A percentile compares a stretch with the other conserved stretches of the same genome.
phyloP scores from a whole-genome alignment of 805 yeast genomes.

The Lipomyces spencermartinsiae region DNA sequence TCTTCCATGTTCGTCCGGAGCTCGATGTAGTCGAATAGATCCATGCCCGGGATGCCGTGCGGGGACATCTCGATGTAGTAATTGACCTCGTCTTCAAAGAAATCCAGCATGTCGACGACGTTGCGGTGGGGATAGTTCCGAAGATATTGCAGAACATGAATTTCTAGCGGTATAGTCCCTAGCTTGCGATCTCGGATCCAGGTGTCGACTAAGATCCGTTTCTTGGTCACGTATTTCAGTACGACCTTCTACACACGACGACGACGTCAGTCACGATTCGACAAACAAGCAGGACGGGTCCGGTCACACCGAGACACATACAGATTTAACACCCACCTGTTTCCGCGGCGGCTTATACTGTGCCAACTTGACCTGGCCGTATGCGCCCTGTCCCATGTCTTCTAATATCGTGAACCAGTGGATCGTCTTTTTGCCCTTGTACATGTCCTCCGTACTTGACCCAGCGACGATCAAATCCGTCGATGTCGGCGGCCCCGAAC shows the following conservation, averaged over 20 bases:
- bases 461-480: slow-evolving; percentile 19
- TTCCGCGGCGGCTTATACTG: slow-evolving; percentile 55
- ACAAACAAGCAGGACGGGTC: background rate
- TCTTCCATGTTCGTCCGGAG: slow-evolving; percentile 82
- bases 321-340: slow-evolving; percentile 24
- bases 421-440: slow-evolving; percentile 64
- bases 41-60: slow-evolving; percentile 90
- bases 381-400: slow-evolving; percentile 94
- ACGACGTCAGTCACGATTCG: slow-evolving; percentile 46
- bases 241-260: slow-evolving; percentile 64
- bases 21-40: slow-evolving; percentile 90
- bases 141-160: slow-evolving; percentile 86
- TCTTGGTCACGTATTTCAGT: slow-evolving; percentile 88
- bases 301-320: too few species aligned
- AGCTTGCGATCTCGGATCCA: slow-evolving; percentile 93
- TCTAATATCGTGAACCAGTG: slow-evolving; percentile 73
- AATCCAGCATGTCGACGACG: slow-evolving; percentile 83
- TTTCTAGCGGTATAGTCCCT: slow-evolving; percentile 96
- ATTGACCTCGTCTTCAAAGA: slow-evolving; percentile 87
- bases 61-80: slow-evolving; percentile 92
- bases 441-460: slow-evolving; percentile 9
- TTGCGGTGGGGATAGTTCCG: slow-evolving; percentile 75
- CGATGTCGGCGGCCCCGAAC: slow-evolving; percentile 9
- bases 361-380: slow-evolving; percentile 89
- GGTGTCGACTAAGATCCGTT: slow-evolving; percentile 90